Evolutionary conservation across 129 eudicot genomes (phyloP).

Genomic region (Escallonia herrerae): DNA sequence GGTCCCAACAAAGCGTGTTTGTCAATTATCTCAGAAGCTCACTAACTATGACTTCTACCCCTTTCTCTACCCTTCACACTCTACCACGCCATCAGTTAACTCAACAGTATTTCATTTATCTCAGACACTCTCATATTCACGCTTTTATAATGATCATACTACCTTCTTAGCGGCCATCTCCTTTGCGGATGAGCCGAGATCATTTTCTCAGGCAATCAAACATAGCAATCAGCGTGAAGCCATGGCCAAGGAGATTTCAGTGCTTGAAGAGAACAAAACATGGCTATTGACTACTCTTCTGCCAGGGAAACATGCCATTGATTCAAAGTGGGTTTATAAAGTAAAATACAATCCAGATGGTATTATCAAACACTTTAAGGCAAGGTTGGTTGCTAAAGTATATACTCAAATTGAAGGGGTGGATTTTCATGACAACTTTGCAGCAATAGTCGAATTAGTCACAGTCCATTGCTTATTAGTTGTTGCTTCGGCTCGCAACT

Average conservation of each 20-base stretch:
- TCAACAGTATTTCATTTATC: neutral
- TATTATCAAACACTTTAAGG: too few relatives aligned
- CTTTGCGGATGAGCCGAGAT: neutral
- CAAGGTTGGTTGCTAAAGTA: too few relatives aligned
- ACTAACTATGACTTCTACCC: neutral
- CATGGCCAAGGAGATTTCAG: conserved; percentile 1
- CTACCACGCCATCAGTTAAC: neutral
- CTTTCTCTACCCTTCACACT: neutral
- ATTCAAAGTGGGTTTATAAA: conserved; percentile 8
- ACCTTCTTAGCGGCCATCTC: neutral
- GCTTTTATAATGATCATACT: neutral
- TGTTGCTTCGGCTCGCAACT: too few relatives aligned
- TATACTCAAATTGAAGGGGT: too few relatives aligned
- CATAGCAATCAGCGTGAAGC: neutral
- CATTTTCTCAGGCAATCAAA: neutral
- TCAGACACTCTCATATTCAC: neutral
- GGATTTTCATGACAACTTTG: too few relatives aligned
- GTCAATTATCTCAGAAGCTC: neutral
- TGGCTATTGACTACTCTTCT: neutral
- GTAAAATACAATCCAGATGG: too few relatives aligned
- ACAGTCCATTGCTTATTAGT: too few relatives aligned
- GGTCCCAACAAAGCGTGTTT: neutral
- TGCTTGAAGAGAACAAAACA: neutral
- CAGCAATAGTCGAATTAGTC: too few relatives aligned
- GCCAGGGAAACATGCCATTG: neutral